These are phyloP conservation scores for Saturnispora galanensis DNA, from an alignment of 805 yeast species.

Conservation along the genomic window DNA sequence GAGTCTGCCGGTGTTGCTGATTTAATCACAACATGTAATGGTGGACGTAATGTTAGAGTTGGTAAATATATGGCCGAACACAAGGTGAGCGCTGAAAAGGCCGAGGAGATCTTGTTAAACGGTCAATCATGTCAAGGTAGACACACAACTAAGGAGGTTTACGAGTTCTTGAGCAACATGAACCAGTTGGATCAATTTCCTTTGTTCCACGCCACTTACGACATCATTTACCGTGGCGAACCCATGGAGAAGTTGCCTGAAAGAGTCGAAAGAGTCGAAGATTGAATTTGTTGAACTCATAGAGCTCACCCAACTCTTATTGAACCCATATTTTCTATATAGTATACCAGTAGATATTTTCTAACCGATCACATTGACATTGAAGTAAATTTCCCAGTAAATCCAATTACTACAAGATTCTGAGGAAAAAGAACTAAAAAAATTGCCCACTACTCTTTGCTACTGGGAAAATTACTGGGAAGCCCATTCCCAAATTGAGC, in stretches of 20 bases:
- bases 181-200: conserved; percentile 65
- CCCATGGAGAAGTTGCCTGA: conserved; percentile 69
- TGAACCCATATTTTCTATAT: conserved; percentile 5
- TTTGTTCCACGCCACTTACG: conserved; percentile 67
- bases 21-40: conserved; percentile 92
- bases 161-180: conserved; percentile 58
- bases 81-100: conserved; percentile 65
- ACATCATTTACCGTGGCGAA: conserved; percentile 66
- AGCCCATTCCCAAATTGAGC: too few species aligned
- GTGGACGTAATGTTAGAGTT: conserved; percentile 93
- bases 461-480: too few species aligned
- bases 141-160: conserved; percentile 83
- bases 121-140: conserved; percentile 98
- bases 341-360: background rate
- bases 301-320: too few species aligned
- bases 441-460: too few species aligned
- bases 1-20: conserved; percentile 98
- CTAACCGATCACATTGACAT: conserved; percentile 10
- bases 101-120: conserved; percentile 78
- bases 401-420: too few species aligned
- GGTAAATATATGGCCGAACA: conserved; percentile 79
- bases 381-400: background rate
- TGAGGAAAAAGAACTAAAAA: too few species aligned
- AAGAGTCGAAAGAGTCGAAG: conserved; percentile 40
- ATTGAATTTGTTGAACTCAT: background rate